Evolutionary conservation across 2,329 filamentous ascomycete genomes (phyloP), one percentile per base, ranked within the genome.

Genomic region (Pestalotiopsis sp.): DNA sequence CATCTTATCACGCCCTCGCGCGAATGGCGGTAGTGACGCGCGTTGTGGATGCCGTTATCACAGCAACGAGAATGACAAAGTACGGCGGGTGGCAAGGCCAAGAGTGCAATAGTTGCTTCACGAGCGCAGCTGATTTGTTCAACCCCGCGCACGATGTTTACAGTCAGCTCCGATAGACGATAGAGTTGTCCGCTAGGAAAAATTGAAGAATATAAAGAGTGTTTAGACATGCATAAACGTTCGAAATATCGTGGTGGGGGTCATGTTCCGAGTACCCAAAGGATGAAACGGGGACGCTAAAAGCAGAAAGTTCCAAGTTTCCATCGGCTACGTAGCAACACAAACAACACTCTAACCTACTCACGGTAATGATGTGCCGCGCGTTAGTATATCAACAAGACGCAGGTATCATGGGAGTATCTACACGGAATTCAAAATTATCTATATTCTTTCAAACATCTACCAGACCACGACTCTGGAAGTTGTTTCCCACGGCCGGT

Each of bases 1-100:
- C 70, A 71, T 71, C 31, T 66, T 31, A 17, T 38, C 31, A 66
- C n/a, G 38, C 17, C 23, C n/a, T 52, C 38, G 62, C 13, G 27
- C 38, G 11, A 36, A n/a, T 23, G 31, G 60, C 31, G 36, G 38
- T 12, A 45, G 38, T 59, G 57, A 59, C 11, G 14, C 57, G 57
- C 57, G 57, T 23, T 27, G 57, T 13, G n/a, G 23, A 36, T 20
- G 57, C 57, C 57, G 17, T n/a, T 52, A 20, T n/a, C n/a, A n/a
- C 17, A 20, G n/a, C 23, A 5, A 52, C 45, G n/a, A n/a, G 17
- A 52, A 52, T 9, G 9, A 23, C 14, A 52, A 52, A 52, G 14
- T 4, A 20, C 45, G 45, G 45, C 17, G 7, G 45, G 17, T 52
- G 45, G 7, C 45, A 9, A 17, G 7, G 14, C 45, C 17, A 52